Evolutionary conservation across 1,284 basidiomycete species (phyloP).

Genomic region (Trichosporon inkin): DNA sequence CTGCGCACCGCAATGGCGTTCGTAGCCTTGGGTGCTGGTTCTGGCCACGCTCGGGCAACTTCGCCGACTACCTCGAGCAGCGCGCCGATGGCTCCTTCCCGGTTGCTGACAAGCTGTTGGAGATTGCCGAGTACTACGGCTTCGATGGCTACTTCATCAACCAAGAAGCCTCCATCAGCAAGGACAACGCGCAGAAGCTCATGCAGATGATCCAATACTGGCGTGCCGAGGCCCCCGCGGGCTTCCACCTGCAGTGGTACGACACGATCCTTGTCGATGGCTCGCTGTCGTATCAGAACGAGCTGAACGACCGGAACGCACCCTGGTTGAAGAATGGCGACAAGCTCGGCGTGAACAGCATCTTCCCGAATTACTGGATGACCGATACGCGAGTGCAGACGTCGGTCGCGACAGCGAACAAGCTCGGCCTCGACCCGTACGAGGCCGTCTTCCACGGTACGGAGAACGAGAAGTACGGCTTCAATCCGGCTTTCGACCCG

Average conservation of each 20-base stretch:
- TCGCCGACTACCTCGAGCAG: conserved; percentile 1
- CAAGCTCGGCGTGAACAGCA: background rate
- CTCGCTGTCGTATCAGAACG: background rate
- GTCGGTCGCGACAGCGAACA: background rate
- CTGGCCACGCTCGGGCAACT: background rate
- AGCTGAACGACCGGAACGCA: background rate
- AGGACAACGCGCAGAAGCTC: background rate
- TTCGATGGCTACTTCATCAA: conserved; percentile 7
- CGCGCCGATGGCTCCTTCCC: background rate
- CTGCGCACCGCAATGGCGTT: background rate
- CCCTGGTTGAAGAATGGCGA: background rate
- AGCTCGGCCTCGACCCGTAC: background rate
- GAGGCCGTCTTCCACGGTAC: background rate
- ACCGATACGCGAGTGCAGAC: background rate
- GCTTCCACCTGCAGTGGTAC: conserved; percentile 7
- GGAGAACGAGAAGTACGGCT: background rate
- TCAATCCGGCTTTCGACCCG: background rate
- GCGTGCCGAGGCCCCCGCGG: background rate
- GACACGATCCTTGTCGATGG: background rate
- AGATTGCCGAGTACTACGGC: background rate
- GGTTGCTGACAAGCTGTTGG: background rate
- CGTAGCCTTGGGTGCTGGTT: background rate
- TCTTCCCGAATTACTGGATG: background rate
- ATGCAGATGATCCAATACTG: background rate
- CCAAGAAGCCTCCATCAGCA: background rate